These are phyloP conservation scores for Trypethelium eluteriae DNA, from an alignment of 495 filamentous ascomycete species.

Conservation along the genomic window DNA sequence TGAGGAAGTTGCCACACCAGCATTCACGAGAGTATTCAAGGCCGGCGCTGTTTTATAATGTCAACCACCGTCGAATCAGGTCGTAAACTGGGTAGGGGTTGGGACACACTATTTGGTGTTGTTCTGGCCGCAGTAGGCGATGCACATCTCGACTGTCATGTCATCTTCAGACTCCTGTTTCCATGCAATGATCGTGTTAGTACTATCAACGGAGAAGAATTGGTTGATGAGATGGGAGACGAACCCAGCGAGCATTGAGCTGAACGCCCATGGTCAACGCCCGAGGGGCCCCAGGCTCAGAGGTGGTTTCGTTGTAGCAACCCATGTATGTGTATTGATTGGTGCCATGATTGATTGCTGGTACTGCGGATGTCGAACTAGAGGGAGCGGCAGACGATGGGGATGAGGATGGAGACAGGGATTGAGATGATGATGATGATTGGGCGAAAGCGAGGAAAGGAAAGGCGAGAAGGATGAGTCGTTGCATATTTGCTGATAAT, in stretches of 20 bases:
- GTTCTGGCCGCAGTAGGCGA: not conserved
- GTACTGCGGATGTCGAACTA: not conserved
- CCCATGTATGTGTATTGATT: constrained; percentile 27
- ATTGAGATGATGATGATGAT: not conserved
- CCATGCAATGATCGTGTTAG: not conserved
- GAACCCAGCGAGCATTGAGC: not conserved
- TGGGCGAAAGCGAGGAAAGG: constrained; percentile 1
- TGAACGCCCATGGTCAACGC: constrained; percentile 1
- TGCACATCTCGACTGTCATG: constrained; percentile 1
- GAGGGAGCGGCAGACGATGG: not conserved
- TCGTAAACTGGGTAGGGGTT: too few relatives aligned
- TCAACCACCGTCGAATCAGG: not conserved
- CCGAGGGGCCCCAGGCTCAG: not conserved
- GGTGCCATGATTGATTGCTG: not conserved
- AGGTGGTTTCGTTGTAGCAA: constrained; percentile 34
- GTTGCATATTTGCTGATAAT: not conserved
- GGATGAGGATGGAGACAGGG: not conserved
- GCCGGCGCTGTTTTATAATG: not conserved
- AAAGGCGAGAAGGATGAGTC: not conserved
- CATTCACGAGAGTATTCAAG: constrained; percentile 7
- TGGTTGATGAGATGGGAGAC: not conserved
- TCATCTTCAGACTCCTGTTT: not conserved
- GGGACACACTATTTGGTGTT: constrained; percentile 1
- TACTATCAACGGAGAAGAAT: not conserved
- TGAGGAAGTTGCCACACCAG: constrained; percentile 6